phyloP scores from a whole-genome alignment of 495 filamentous ascomycete genomes.

The Tuber brumale region DNA sequence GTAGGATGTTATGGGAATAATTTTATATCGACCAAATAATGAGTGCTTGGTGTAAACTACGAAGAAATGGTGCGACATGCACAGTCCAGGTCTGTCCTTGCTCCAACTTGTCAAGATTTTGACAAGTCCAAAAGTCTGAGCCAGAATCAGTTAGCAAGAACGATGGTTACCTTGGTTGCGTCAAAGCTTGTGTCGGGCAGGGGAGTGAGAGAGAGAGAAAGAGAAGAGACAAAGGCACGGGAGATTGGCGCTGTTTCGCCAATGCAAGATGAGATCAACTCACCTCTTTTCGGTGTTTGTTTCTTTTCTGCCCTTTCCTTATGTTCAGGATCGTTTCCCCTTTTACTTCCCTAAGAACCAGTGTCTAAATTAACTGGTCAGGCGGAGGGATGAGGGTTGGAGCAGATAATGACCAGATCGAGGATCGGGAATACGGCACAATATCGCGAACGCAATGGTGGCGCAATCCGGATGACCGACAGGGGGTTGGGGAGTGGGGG shows the following conservation, averaged over 20 bases:
- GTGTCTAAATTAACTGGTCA: background rate
- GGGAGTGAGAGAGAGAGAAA: background rate
- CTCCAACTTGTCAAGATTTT: background rate
- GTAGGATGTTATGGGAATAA: background rate
- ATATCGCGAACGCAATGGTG: background rate
- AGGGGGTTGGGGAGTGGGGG: background rate
- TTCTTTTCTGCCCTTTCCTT: background rate
- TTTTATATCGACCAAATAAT: background rate
- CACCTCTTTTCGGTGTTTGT: background rate
- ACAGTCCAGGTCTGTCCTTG: conserved; percentile 2
- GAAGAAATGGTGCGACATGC: background rate
- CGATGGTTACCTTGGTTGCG: background rate
- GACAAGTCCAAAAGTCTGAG: background rate
- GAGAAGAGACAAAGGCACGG: background rate
- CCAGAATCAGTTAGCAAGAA: background rate
- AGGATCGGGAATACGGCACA: background rate
- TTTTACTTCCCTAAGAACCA: background rate
- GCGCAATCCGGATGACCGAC: background rate
- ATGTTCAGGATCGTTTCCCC: background rate
- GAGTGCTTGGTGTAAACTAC: background rate
- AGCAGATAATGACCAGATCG: background rate
- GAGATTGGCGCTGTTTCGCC: background rate
- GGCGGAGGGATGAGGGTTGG: background rate
- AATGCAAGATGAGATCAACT: background rate
- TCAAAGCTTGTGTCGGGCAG: background rate